Percentiles rank a stretch among this genome's conserved stretches.
Evolutionary conservation across 108 stramenopile genomes (phyloP).

Genomic region (Hondaea fermentalgiana): DNA sequence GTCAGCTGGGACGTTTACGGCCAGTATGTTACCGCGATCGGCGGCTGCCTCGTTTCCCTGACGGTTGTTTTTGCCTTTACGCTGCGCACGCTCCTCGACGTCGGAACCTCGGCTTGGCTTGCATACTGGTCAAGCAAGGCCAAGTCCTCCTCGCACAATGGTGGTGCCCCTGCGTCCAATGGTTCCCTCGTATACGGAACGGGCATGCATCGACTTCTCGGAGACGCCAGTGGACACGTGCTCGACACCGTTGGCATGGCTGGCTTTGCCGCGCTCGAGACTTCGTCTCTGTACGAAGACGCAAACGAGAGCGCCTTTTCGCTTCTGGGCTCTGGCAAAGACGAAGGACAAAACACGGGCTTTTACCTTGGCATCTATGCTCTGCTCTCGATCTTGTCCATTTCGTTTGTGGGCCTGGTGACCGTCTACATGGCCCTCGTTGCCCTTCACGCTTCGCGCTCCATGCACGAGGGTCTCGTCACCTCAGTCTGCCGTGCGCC

Average conservation of each 20-base stretch:
- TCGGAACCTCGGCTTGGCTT: neutral
- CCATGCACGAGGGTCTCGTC: constrained; percentile 22
- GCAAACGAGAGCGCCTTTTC: neutral
- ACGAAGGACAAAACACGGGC: neutral
- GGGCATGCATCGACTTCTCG: neutral
- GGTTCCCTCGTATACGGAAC: neutral
- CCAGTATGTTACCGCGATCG: constrained; percentile 65
- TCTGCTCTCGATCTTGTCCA: neutral
- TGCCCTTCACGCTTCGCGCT: constrained; percentile 51
- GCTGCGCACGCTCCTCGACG: neutral
- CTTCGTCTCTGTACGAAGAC: neutral
- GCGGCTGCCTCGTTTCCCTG: constrained; percentile 53
- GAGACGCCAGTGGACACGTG: neutral
- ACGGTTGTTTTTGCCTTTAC: constrained; percentile 50
- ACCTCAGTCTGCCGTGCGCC: constrained; percentile 64
- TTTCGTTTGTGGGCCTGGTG: neutral
- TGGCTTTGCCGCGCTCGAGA: neutral
- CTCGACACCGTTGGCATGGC: neutral
- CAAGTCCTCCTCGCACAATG: neutral
- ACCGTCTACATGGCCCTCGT: constrained; percentile 40
- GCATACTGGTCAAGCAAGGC: constrained; percentile 4
- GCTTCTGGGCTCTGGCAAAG: no score
- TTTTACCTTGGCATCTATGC: constrained; percentile 46
- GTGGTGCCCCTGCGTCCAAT: constrained; percentile 14
- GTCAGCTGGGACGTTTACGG: constrained; percentile 59